Conservation (phyloP, 2,329 filamentous ascomycete genomes). For the Fusarium temperatum region DNA sequence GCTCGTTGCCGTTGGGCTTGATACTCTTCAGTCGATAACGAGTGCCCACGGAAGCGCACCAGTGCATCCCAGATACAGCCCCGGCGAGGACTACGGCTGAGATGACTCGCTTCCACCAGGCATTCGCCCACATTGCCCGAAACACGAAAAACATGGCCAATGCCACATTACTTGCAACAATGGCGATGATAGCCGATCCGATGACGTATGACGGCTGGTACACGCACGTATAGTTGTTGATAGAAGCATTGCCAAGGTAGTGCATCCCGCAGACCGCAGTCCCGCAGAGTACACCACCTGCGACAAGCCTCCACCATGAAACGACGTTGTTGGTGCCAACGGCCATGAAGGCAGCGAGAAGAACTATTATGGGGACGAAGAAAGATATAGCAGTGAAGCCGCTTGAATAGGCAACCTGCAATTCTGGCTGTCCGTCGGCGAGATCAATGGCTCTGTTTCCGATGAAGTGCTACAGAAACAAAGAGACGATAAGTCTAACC, state of each 20-base stretch:
- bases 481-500: constrained; percentile 1
- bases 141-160: constrained; percentile 82
- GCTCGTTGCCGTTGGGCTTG: constrained; percentile 45
- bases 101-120: constrained; percentile 76
- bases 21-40: constrained; percentile 66
- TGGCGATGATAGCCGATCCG: constrained; percentile 76
- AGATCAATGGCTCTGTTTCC: constrained; percentile 83
- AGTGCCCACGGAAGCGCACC: constrained; percentile 79
- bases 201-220: constrained; percentile 70
- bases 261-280: constrained; percentile 86
- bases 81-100: constrained; percentile 75
- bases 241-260: constrained; percentile 85
- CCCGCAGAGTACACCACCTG: constrained; percentile 76
- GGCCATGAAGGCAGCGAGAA: constrained; percentile 76
- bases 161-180: constrained; percentile 74
- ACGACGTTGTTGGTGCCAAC: constrained; percentile 69
- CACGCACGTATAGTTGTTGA: constrained; percentile 76
- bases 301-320: constrained; percentile 64
- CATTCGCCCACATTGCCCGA: constrained; percentile 78
- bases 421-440: constrained; percentile 64
- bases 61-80: constrained; percentile 88
- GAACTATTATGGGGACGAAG: constrained; percentile 79
- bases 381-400: constrained; percentile 80
- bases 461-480: constrained; percentile 57
- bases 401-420: constrained; percentile 79